A percentile compares a stretch with the other conserved stretches of the same genome.
Conservation (phyloP, 176 grass and related monocot species). For the Thalia dealbata region DNA sequence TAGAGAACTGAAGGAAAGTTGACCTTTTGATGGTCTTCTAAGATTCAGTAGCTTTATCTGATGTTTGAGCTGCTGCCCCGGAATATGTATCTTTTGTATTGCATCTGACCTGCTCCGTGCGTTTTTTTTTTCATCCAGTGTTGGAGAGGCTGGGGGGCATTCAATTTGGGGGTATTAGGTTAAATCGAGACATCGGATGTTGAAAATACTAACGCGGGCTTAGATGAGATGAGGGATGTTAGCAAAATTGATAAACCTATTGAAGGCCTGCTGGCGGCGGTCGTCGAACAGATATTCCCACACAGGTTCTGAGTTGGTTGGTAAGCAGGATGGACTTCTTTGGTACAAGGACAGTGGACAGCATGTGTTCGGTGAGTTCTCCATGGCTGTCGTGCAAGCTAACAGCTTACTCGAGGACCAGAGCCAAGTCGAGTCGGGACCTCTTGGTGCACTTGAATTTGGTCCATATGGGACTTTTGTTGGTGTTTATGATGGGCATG, state of each 20-base stretch:
- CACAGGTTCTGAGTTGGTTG: conserved; percentile 39
- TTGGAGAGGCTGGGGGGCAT: neutral
- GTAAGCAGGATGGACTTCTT: conserved; percentile 68
- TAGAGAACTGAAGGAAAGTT: neutral
- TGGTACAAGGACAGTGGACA: conserved; percentile 93
- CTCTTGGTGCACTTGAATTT: conserved; percentile 54
- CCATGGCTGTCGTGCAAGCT: conserved; percentile 93
- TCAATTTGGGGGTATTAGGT: neutral
- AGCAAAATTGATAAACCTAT: conserved; percentile 63
- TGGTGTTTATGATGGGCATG: conserved; percentile 86
- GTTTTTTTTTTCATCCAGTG: neutral
- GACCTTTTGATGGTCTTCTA: neutral
- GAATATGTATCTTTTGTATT: neutral
- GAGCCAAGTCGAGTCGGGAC: conserved; percentile 70
- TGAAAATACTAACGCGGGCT: conserved; percentile 16
- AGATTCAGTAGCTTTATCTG: neutral
- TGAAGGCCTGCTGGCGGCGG: conserved; percentile 75
- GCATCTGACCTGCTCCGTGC: neutral
- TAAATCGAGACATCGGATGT: neutral
- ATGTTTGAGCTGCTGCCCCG: neutral
- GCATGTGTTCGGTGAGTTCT: conserved; percentile 77
- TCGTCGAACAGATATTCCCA: conserved; percentile 47
- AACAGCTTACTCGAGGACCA: conserved; percentile 92
- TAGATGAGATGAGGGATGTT: conserved; percentile 66
- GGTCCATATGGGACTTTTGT: conserved; percentile 78